Base-by-base conservation (phyloP, 192 early-diverging fungal genomes). In the Coemansia sp. region DNA sequence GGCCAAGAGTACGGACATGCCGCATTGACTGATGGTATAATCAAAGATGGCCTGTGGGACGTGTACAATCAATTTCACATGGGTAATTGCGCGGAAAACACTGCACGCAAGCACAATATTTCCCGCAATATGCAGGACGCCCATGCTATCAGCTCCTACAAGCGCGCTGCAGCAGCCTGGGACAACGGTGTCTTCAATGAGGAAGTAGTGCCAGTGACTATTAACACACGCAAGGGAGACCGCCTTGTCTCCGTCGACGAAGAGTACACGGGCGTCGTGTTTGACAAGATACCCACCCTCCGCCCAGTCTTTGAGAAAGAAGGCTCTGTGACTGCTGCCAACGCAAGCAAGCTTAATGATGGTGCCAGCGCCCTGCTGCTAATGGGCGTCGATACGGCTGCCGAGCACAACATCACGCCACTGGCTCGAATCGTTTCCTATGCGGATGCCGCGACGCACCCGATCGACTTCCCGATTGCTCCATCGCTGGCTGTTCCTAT, bases 31-130 rank as follows among this genome's bases (percentile, higher is more conserved):
- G 97, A 98, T 78, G 88, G 88, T 50, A 97, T 98, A 69, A 85
- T 97, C 74, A 90, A 93, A 80, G 96, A 98, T 73, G 96, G 96
- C 55, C 87, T 98, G 41, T 93, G 90, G 90, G 96, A 98, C 78
- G 92, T 88, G 53, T 98, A 96, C 87, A 94, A 96, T 82, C 83
- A 94, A 67, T 84, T 96, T 65, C 85, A 91, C 55, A 86, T 83
- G 81, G 81, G 91, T 34, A 85, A 78, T 61, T 92, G 90, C 73
- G 89, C 90, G 38, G 92, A 92, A 68, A 89, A 93, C 66, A 96
- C 94, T 12, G 96, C 96, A 5, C 83, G 81, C 56, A 92, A 94
- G 56, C 89, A 91, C 78, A 84, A 83, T 38, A 94, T 98, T 69
- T 76, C 93, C 2, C 87, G 96, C 52, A 92, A 97, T 78, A 83